Evolutionary conservation across 2,329 filamentous ascomycete species (phyloP), one percentile per base, ranked within the genome.

Genomic region (Arthrobotrys musiformis): DNA sequence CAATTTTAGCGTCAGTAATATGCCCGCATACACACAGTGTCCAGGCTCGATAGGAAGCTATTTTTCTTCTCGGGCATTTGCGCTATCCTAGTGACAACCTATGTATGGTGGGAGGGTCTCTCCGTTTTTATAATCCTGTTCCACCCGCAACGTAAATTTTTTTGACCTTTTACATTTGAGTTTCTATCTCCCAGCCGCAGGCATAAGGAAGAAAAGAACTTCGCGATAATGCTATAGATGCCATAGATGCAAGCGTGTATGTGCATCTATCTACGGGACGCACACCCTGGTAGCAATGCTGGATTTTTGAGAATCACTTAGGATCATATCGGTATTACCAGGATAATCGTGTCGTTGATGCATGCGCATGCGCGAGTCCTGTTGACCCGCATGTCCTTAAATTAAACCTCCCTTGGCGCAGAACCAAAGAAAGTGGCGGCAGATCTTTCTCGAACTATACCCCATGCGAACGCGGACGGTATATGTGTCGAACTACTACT

Each of bases 401-500:
- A 56, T 44, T 67, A 67, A 67, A 64, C 7, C 9, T 28, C n/a
- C 13, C 48, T 58, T 58, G 22, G 33, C 48, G 22, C 37, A 9
- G 15, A 30, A 2, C 30, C 56, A 56, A 56, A 0, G 28, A 48
- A 67, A 24, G 22, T 19, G 24, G 30, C 48, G 46, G 13, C 37
- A 28, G 24, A 44, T 28, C 35, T 33, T 40, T 24, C 24, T 15
- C 19, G 22, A 66, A 6, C 44, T 40, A 58, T 26, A 2, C 33
- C 35, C 63, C 63, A 56, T 67, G 19, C 40, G 37, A 22, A 9
- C 58, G n/a, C 63, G 63, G 63, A 67, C 33, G 54, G 13, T 58
- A 58, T 58, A 58, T 58, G 50, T 54, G 48, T 35, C 50, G 17
- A 52, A 52, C 22, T 26, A 52, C 17, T 30, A 2, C 22, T 13